These are phyloP conservation scores for Sclerospora graminicola DNA, from an alignment of 352 stramenopile genomes.

Conservation along the genomic window DNA sequence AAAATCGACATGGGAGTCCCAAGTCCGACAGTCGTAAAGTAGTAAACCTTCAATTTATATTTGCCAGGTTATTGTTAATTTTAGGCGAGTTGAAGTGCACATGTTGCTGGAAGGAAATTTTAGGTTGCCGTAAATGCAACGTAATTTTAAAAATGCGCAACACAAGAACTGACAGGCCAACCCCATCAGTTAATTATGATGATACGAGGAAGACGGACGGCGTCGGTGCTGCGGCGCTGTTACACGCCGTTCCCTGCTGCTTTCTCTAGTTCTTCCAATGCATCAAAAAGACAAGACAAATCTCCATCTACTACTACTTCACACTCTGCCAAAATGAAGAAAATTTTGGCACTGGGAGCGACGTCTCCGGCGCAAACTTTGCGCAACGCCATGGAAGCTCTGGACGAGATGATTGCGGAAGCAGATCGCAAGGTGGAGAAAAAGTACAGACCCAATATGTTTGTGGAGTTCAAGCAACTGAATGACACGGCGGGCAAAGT, in stretches of 20 bases:
- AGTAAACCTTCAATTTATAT: too few relatives aligned
- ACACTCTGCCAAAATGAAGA: slow-evolving; percentile 15
- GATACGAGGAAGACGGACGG: slow-evolving; percentile 2
- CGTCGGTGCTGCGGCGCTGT: slow-evolving; percentile 10
- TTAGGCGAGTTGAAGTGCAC: too few relatives aligned
- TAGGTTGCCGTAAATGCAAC: too few relatives aligned
- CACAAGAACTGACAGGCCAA: too few relatives aligned
- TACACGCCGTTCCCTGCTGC: slow-evolving; percentile 1
- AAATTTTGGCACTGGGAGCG: slow-evolving; percentile 20
- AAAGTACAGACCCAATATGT: slow-evolving; percentile 83
- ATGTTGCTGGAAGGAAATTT: too few relatives aligned
- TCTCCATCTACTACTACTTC: neutral
- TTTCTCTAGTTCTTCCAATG: slow-evolving; percentile 6
- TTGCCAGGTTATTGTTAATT: too few relatives aligned
- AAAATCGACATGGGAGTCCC: too few relatives aligned
- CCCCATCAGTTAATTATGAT: slow-evolving; percentile 4
- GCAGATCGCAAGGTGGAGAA: slow-evolving; percentile 78
- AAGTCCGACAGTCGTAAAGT: too few relatives aligned
- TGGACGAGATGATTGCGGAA: slow-evolving; percentile 78
- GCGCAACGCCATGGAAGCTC: slow-evolving; percentile 56
- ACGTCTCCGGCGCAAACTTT: slow-evolving; percentile 65
- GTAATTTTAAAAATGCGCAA: neutral
- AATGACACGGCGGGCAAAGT: slow-evolving; percentile 83
- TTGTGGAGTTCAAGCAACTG: slow-evolving; percentile 83
- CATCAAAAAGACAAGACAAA: neutral